Base-by-base conservation (phyloP, 2,329 filamentous ascomycete species). In the Nectriaceae sp. region DNA sequence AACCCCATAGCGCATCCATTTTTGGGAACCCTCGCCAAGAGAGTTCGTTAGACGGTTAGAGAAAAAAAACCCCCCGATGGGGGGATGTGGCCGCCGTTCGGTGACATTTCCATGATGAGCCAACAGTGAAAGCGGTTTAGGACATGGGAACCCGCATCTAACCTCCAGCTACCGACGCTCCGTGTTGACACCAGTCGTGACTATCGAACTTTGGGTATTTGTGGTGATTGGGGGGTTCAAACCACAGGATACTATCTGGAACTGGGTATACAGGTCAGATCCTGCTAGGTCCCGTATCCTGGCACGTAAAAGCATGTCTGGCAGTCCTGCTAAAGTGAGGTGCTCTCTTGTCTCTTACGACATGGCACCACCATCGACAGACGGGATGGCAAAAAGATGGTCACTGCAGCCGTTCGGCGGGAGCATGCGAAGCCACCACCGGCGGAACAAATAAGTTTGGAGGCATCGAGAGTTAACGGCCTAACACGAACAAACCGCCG, bases 351-450 rank as follows among this genome's bases (percentile, higher is more conserved):
- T 46, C 42, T 52, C 42, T 46, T 52, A 56, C 49, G 49, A 55
- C 50, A 57, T 57, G 50, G 49, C 50, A 50, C 55, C 50, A 59
- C 46, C 47, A 52, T 55, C 46, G 53, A 52, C 55, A 53, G 54
- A 57, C 44, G 47, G 46, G 41, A 37, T 37, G 37, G 37, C 18
- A 11, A 39, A 39, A 39, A n/a, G 37, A 39, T 39, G 37, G 19
- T 21, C 37, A 10, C 20, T 39, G 37, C 16, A 39, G 37, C 18
- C 37, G 18, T 6, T 20, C 19, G 42, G 46, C 48, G 42, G 45
- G 47, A 54, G 47, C 35, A 56, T 46, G 46, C 46, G 41, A 57
- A 53, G 49, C 29, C 46, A 51, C 50, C 49, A 47, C 49, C 40
- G 44, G 43, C 42, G 41, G 47, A 21, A 39, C 46, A 47, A n/a